A percentile compares a stretch with the other conserved stretches of the same genome.
Evolutionary conservation across 169 alveolate genomes (phyloP).

Genomic region (Plasmodium ovale): DNA sequence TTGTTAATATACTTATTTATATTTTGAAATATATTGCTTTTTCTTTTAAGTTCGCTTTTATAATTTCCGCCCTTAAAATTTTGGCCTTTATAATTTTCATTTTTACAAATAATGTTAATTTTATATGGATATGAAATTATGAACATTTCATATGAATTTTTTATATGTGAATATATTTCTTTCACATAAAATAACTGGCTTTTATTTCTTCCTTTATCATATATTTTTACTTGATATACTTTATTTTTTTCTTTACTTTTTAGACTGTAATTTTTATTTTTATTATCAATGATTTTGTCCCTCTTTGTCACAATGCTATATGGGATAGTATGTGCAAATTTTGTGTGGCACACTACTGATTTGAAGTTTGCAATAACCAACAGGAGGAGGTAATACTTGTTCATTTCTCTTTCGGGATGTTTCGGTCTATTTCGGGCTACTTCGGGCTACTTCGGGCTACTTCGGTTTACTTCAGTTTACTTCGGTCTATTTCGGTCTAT

Average conservation of each 20-base stretch:
- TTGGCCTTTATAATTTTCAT: not conserved
- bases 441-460: no score
- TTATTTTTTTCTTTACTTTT: not conserved
- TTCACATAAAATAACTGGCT: conserved; percentile 22
- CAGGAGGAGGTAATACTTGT: conserved; percentile 5
- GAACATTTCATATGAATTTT: no score
- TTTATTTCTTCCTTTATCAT: not conserved
- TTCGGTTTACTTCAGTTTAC: no score
- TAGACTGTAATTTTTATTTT: not conserved
- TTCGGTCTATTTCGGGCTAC: no score
- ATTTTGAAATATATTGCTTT: not conserved
- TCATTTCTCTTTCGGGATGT: conserved; percentile 46
- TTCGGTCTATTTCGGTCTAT: no score
- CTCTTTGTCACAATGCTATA: conserved; percentile 3
- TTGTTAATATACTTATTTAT: conserved; percentile 19
- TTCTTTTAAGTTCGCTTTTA: not conserved
- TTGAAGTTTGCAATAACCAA: conserved; percentile 22
- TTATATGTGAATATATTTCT: not conserved
- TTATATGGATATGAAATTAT: no score
- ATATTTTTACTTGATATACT: not conserved
- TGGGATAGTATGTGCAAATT: not conserved
- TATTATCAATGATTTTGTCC: conserved; percentile 1
- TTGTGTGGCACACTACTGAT: conserved; percentile 8
- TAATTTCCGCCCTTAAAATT: not conserved
- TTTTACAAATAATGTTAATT: no score